These are phyloP conservation scores for Suhomyces ambrosiae DNA, from an alignment of 1,139 yeast species.

Conservation along the genomic window DNA sequence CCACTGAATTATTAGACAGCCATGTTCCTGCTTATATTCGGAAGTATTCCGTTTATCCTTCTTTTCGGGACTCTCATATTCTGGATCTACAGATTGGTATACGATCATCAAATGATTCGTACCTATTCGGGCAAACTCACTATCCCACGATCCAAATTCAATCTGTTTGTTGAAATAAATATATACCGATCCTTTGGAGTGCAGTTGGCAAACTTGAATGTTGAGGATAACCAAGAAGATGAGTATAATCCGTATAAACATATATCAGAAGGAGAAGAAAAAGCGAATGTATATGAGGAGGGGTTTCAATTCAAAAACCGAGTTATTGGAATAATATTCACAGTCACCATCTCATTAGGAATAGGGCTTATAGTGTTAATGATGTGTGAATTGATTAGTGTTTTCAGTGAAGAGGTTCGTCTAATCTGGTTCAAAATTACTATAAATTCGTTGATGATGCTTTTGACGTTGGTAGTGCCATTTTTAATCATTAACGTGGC, in stretches of 20 bases:
- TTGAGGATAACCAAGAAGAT: constrained; percentile 18
- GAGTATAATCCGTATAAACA: constrained; percentile 28
- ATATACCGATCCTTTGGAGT: constrained; percentile 15
- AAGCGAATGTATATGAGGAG: background rate
- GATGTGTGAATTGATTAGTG: constrained; percentile 40
- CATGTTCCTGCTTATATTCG: constrained; percentile 11
- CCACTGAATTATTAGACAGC: no score
- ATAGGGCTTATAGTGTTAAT: constrained; percentile 37
- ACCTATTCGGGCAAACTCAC: constrained; percentile 23
- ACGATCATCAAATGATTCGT: constrained; percentile 30
- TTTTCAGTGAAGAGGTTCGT: constrained; percentile 25
- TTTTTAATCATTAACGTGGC: constrained; percentile 34
- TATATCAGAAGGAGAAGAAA: background rate
- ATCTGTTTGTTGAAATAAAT: constrained; percentile 16
- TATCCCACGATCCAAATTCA: constrained; percentile 22
- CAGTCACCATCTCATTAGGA: constrained; percentile 34
- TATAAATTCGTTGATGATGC: constrained; percentile 34
- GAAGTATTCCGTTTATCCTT: constrained; percentile 17
- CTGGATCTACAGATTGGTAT: constrained; percentile 29
- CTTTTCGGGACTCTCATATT: constrained; percentile 19
- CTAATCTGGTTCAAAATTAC: constrained; percentile 32
- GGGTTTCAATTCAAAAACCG: constrained; percentile 7
- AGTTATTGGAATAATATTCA: constrained; percentile 32
- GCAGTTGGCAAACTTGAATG: constrained; percentile 22
- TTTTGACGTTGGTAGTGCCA: constrained; percentile 39